Base-by-base conservation (phyloP, 2,329 filamentous ascomycete genomes). In the Aspergillus chevalieri region DNA sequence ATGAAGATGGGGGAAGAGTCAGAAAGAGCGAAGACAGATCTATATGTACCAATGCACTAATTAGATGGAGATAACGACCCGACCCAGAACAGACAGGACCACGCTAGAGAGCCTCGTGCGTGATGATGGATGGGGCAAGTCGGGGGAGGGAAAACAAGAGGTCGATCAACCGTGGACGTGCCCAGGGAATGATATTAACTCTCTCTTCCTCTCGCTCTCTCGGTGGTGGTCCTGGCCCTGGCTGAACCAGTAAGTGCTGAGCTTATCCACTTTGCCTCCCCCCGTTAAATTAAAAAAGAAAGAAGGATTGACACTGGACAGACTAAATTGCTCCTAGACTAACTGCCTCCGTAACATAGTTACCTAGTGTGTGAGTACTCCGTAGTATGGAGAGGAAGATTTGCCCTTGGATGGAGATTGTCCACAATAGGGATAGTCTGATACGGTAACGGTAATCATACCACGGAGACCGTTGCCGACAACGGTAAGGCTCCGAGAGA, bases 1-100 rank as follows among this genome's bases (percentile, higher is more conserved):
- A 30, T 30, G 26, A 50, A 43, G 46, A 49, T 43, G 43, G 46
- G 43, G 46, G 41, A 52, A 46, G 52, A 52, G 26, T 15, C 38
- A 47, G 15, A 44, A 19, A 44, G 39, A 34, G 49, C 42, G 14
- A 47, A 44, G 21, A 22, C 5, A 8, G 15, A 44, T 34, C 38
- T 41, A 41, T 41, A 41, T 41, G 38, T 41, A 41, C 15, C 38
- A 19, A 19, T 38, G 34, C 34, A 15, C n/a, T 30, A 38, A 38
- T 38, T 19, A 38, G 34, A 38, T 38, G 34, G 34, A 38, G 34
- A 38, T 38, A 41, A 41, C 38, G 17, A 19, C 10, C 38, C 3
- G n/a, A 41, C 17, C 17, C 17, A 21, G 15, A 15, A 10, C 38
- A 41, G 15, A 19, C 38, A 22, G 34, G n/a, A 38, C n/a, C 34